Evolutionary conservation across 768 basidiomycete species (phyloP).

Genomic region (Agaricus blazei): DNA sequence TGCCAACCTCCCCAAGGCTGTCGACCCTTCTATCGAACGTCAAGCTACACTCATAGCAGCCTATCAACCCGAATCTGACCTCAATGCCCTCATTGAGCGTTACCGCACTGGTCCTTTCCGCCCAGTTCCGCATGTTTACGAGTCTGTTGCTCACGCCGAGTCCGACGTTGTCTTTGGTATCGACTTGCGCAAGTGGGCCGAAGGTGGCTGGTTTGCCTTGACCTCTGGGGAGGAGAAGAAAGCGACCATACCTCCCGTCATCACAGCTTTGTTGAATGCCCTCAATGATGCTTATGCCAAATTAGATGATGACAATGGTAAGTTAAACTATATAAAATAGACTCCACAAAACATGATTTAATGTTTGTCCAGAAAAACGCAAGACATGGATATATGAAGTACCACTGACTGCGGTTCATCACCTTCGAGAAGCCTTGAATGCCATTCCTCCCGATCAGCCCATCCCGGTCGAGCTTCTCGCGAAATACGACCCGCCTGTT

Average conservation of each 20-base stretch:
- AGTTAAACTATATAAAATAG: neutral
- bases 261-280: slow-evolving; percentile 60
- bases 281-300: slow-evolving; percentile 59
- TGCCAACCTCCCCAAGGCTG: slow-evolving; percentile 61
- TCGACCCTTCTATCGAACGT: slow-evolving; percentile 61
- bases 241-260: slow-evolving; percentile 66
- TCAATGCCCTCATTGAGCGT: slow-evolving; percentile 84
- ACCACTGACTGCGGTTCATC: slow-evolving; percentile 77
- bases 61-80: slow-evolving; percentile 84
- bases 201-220: slow-evolving; percentile 66
- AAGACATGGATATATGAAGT: slow-evolving; percentile 96
- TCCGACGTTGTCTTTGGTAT: slow-evolving; percentile 88
- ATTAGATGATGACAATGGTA: slow-evolving; percentile 49
- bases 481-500: slow-evolving; percentile 80
- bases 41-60: slow-evolving; percentile 74
- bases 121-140: slow-evolving; percentile 80
- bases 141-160: slow-evolving; percentile 78
- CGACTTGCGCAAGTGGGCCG: slow-evolving; percentile 88
- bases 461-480: slow-evolving; percentile 45
- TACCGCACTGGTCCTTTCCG: slow-evolving; percentile 93
- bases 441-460: slow-evolving; percentile 53
- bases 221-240: slow-evolving; percentile 53
- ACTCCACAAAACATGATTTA: neutral
- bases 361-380: slow-evolving; percentile 53
- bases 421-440: slow-evolving; percentile 82